Conservation (phyloP, 768 basidiomycete species). For the Pisolithus microcarpus region DNA sequence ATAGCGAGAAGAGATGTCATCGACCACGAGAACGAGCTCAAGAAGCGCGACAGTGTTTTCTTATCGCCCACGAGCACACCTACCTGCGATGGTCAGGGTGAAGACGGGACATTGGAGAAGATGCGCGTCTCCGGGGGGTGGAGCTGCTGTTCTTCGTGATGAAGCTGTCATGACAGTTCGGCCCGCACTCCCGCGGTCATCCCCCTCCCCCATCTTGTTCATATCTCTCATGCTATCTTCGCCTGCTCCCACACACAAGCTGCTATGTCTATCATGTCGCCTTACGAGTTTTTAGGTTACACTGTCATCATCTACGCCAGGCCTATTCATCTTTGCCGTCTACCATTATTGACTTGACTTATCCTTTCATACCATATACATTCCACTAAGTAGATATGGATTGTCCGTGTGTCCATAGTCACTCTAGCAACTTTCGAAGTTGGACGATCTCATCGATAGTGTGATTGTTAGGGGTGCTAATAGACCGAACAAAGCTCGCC, state of each 20-base stretch:
- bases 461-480: too few relatives aligned
- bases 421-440: constrained; percentile 5
- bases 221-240: constrained; percentile 6
- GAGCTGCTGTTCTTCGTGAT: constrained; percentile 60
- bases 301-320: constrained; percentile 4
- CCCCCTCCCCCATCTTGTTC: constrained; percentile 2
- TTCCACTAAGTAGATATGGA: constrained; percentile 31
- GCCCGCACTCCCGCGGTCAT: constrained; percentile 9
- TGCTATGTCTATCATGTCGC: constrained; percentile 25
- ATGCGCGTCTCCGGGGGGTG: constrained; percentile 44
- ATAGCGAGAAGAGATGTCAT: constrained; percentile 72
- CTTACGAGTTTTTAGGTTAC: constrained; percentile 16
- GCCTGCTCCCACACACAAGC: constrained; percentile 8
- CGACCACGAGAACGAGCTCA: constrained; percentile 72
- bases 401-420: constrained; percentile 33
- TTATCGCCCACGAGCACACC: constrained; percentile 57
- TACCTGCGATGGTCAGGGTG: constrained; percentile 70
- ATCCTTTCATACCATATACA: constrained; percentile 37
- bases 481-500: constrained; percentile 9
- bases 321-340: constrained; percentile 5
- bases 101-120: constrained; percentile 63
- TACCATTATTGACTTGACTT: constrained; percentile 30
- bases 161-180: constrained; percentile 5
- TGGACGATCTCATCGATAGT: constrained; percentile 1
- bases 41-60: constrained; percentile 80